Base-by-base conservation (phyloP, 176 grass and related monocot species). In the Oryza longistaminata region DNA sequence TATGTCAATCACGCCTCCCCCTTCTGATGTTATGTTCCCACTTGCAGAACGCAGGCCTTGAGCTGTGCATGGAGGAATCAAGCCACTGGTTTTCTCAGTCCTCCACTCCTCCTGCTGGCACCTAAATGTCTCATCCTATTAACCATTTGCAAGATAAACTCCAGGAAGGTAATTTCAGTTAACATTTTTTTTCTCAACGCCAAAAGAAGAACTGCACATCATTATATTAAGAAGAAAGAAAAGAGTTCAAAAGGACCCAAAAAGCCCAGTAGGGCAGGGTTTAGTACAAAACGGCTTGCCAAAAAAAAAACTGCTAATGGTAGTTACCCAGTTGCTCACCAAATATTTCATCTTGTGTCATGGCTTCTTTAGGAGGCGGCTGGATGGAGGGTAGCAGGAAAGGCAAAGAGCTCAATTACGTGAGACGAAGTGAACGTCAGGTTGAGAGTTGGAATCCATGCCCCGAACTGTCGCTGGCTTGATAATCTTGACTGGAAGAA, bases 401-500 rank as follows among this genome's bases (percentile, higher is more conserved):
- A 64, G 74, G 68, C 84, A 69, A 66, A 49, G 80, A 87, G 49
- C 9, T 67, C 15, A 17, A 74, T 69, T 83, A 83, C 84, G 80
- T 83, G 84, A n/a, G 84, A 83, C 29, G 84, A 71, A 83, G 27
- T 5, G 73, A 72, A 75, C 68, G 80, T 87, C 88, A 82, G 88
- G 14, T 66, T 68, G 64, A 58, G 43, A 40, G 37, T 39, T 39
- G 43, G 72, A 83, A 75, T 83, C 74, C 74, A 21, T 66, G 46
- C 73, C 64, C 60, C 44, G 9, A 78, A 61, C 74, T 2, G 68
- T 78, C 39, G 68, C 21, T 42, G 69, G 84, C 88, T 31, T 87
- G 80, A 82, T 34, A 90, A 90, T 90, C 68, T 87, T 90, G 88
- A 90, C 88, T 13, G 27, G 74, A 80, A 80, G 82, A 72, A 61